Conservation (phyloP, 208 protist genomes). For the Crithidia brevicula region DNA sequence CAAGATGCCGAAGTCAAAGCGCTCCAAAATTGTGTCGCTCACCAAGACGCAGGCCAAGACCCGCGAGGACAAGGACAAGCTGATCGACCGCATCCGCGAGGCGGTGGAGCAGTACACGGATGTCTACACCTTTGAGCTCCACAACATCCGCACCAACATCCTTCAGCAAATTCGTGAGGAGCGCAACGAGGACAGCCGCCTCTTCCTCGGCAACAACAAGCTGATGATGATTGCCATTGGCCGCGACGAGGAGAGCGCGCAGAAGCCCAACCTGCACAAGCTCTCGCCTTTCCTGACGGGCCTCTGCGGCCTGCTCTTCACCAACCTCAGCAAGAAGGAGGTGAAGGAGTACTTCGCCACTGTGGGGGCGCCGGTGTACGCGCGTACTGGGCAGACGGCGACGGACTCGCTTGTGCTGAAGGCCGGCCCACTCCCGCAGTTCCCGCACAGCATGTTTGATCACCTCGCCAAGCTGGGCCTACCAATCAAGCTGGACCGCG, state of each 20-base stretch:
- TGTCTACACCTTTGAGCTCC: constrained; percentile 85
- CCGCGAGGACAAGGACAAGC: constrained; percentile 86
- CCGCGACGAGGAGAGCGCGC: constrained; percentile 75
- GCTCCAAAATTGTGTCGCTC: constrained; percentile 82
- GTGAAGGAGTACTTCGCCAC: constrained; percentile 92
- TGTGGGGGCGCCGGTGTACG: constrained; percentile 84
- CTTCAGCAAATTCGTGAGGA: constrained; percentile 92
- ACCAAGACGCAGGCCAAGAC: constrained; percentile 93
- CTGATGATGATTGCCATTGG: constrained; percentile 94
- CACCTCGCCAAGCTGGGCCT: constrained; percentile 92
- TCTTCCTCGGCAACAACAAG: constrained; percentile 96
- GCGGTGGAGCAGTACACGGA: constrained; percentile 85
- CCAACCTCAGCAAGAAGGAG: constrained; percentile 86
- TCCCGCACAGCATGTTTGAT: constrained; percentile 94
- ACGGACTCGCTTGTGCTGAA: constrained; percentile 75
- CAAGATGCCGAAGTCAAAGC: constrained; percentile 89
- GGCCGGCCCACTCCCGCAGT: constrained; percentile 82
- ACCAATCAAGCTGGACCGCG: constrained; percentile 89
- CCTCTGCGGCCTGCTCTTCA: constrained; percentile 93
- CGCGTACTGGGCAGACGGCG: constrained; percentile 80
- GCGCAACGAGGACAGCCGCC: constrained; percentile 75
- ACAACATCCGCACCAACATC: constrained; percentile 90
- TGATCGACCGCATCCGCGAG: constrained; percentile 91
- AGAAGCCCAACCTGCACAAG: constrained; percentile 88
- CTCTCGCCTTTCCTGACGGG: constrained; percentile 85